Conservation (phyloP, 345 rosid species). For the Lepidium africanum region DNA sequence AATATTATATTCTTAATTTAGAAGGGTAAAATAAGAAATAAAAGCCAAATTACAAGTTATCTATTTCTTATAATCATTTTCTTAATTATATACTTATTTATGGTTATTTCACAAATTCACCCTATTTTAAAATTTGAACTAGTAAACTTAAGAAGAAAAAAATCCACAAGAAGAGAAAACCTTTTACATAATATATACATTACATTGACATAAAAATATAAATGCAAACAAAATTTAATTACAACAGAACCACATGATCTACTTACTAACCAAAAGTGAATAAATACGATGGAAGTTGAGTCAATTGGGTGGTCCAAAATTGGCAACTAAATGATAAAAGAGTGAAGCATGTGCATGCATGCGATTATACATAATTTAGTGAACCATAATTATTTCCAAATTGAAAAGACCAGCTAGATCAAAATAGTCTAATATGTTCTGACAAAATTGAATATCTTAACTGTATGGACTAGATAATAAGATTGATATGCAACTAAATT, state of each 20-base stretch:
- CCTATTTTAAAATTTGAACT: no score
- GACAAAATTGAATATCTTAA: no score
- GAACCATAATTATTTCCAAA: neutral
- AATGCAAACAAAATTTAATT: neutral
- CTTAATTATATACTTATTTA: no score
- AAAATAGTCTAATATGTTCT: no score
- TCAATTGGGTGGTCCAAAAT: conserved; percentile 19
- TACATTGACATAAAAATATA: neutral
- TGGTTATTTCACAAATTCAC: no score
- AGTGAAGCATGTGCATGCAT: conserved; percentile 18
- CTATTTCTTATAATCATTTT: no score
- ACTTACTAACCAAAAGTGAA: neutral
- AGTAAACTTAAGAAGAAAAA: no score
- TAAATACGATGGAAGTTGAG: conserved; percentile 8
- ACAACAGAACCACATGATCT: neutral
- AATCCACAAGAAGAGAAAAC: neutral
- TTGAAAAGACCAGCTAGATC: neutral
- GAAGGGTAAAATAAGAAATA: no score
- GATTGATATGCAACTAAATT: no score
- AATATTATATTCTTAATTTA: no score
- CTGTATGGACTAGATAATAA: no score
- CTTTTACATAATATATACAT: neutral
- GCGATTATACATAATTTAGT: neutral
- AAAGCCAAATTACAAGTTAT: no score
- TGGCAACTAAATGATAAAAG: conserved; percentile 13